Base-by-base conservation (phyloP, 2,329 filamentous ascomycete species). In the Alternaria triticimaculans region DNA sequence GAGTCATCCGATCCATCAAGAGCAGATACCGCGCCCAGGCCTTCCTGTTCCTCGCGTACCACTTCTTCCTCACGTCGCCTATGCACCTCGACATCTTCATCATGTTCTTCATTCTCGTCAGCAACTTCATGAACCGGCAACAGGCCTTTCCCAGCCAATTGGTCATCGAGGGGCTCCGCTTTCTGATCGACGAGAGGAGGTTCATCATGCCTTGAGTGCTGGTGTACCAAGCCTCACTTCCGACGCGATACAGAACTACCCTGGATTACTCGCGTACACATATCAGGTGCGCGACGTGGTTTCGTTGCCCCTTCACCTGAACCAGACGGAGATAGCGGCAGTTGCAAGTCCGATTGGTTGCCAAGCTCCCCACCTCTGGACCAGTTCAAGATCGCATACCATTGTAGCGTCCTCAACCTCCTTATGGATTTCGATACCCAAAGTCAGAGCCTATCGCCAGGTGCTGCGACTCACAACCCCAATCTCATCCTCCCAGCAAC, bases 401-500 rank as follows among this genome's bases (percentile, higher is more conserved):
- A 45, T 60, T 57, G 57, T 55, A 62, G 64, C 61, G 33, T 60
- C 56, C 41, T 57, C 64, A 44, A 63, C 46, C 51, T 56, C 53
- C 54, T 62, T 48, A 80, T 80, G 78, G 76, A 80, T 68, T 69
- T 79, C 62, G 77, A 79, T 55, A 72, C 73, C 5, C 71, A 71
- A 18, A 78, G 76, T 58, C 76, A 78, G 65, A 77, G 75, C 64
- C 76, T 80, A 15, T 80, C 80, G 41, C 78, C 79, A 25, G 69
- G 70, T 50, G 75, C 76, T 55, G 78, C 74, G 23, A 76, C 72
- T 25, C 73, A 74, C 41, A 71, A 76, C 49, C 69, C 82, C 11
- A 83, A 81, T 65, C 82, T 89, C 10, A 82, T 90, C 71, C 87
- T 98, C 4, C 95, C 95, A 1, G 84, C 90, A 33, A 96, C 92